phyloP scores from a whole-genome alignment of 2,329 filamentous ascomycete species.

The Aureobasidium uvarum region DNA sequence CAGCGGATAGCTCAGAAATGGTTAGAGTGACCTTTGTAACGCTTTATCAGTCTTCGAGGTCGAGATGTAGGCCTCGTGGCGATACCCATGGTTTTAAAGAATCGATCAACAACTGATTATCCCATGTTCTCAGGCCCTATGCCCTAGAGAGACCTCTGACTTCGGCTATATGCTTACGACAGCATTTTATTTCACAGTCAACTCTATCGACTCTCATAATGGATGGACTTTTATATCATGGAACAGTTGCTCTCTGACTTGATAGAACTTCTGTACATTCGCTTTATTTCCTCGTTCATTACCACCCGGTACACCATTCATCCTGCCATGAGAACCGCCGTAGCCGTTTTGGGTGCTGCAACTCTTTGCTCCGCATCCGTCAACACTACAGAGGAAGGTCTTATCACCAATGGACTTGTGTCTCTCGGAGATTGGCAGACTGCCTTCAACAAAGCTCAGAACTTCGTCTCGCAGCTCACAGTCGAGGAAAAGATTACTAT shows the following conservation, averaged over 20 bases:
- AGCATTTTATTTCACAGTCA: background rate
- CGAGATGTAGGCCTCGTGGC: background rate
- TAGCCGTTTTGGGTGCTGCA: slow-evolving; percentile 1
- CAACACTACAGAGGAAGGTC: background rate
- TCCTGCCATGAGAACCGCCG: background rate
- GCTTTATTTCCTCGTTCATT: background rate
- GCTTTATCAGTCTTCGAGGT: background rate
- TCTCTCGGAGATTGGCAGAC: slow-evolving; percentile 66
- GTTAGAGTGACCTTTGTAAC: background rate
- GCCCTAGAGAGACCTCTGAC: background rate
- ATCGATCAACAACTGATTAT: background rate
- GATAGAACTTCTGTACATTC: background rate
- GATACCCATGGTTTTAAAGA: background rate
- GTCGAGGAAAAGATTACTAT: slow-evolving; percentile 88
- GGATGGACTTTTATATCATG: background rate
- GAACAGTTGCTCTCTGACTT: background rate
- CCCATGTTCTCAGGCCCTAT: background rate
- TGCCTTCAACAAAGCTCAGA: slow-evolving; percentile 71
- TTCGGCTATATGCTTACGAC: background rate
- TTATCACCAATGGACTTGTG: slow-evolving; percentile 11
- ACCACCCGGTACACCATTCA: background rate
- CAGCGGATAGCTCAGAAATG: too few relatives aligned
- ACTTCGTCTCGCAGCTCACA: slow-evolving; percentile 79
- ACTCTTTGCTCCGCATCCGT: background rate
- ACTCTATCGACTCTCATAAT: background rate